These are phyloP conservation scores for Marchantia paleacea DNA, from an alignment of 225 moss, liverwort and hornwort species.

Conservation along the genomic window DNA sequence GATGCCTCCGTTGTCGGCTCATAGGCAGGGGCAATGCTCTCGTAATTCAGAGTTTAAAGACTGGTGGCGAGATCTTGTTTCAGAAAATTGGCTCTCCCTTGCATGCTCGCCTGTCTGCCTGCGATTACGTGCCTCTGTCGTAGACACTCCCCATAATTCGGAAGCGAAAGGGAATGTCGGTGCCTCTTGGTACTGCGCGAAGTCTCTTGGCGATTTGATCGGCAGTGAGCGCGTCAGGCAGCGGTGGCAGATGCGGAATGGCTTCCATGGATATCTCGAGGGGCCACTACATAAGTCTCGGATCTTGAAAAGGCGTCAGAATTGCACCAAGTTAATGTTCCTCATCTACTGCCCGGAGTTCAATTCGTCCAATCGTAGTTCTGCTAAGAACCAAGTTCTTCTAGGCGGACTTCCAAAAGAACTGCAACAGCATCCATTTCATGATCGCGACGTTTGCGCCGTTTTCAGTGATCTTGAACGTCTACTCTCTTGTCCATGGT, in stretches of 20 bases:
- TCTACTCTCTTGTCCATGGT: too few species aligned
- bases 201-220: background rate
- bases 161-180: background rate
- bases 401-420: too few species aligned
- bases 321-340: background rate
- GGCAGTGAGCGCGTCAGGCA: background rate
- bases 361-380: background rate
- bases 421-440: too few species aligned
- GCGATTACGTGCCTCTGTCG: background rate
- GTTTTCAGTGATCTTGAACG: too few species aligned
- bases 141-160: background rate
- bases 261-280: slow-evolving; percentile 12
- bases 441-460: too few species aligned
- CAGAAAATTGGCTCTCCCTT: background rate
- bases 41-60: background rate
- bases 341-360: background rate
- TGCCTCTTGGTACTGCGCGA: background rate
- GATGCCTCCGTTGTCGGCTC: background rate
- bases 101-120: background rate
- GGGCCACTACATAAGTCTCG: background rate
- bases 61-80: background rate
- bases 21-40: background rate
- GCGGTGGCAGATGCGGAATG: background rate
- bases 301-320: background rate
- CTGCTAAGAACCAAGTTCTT: background rate